These are phyloP conservation scores for Euclidium syriacum DNA, from an alignment of 345 rosid genomes.

Conservation along the genomic window DNA sequence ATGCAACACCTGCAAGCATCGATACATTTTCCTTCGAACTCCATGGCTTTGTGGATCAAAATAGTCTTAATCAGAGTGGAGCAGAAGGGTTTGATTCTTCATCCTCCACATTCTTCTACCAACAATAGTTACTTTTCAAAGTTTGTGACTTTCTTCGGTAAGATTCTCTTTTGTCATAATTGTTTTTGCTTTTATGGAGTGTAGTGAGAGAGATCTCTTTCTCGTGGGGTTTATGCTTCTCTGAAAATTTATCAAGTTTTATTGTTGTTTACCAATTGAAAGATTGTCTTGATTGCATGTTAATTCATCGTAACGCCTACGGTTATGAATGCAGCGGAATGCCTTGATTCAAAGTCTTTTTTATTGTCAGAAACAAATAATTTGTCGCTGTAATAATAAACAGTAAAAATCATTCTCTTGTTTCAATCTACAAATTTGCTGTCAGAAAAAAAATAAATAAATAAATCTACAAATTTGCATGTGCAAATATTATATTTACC, in stretches of 20 bases:
- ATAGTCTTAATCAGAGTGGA: conserved; percentile 12
- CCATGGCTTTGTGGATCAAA: conserved; percentile 25
- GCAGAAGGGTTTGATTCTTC: conserved; percentile 14
- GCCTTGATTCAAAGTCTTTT: background rate
- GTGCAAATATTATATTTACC: too few relatives aligned
- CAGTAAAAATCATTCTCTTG: too few relatives aligned
- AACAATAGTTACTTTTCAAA: conserved; percentile 6
- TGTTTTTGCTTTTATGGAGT: conserved; percentile 2
- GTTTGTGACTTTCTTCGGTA: conserved; percentile 2
- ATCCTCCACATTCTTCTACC: conserved; percentile 16
- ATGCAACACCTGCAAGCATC: background rate
- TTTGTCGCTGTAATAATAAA: too few relatives aligned
- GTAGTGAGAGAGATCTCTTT: background rate
- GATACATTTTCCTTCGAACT: conserved; percentile 15
- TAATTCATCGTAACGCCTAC: background rate
- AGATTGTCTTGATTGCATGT: background rate
- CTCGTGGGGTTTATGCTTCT: background rate
- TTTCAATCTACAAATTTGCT: too few relatives aligned
- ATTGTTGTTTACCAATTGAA: conserved; percentile 10
- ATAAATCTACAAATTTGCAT: too few relatives aligned
- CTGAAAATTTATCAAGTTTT: conserved; percentile 3
- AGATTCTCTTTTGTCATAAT: background rate
- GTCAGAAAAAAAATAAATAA: too few relatives aligned
- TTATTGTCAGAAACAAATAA: too few relatives aligned
- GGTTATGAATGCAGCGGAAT: background rate